Evolutionary conservation across 108 stramenopile species (phyloP).

Genomic region (Schizochytrium sp.): DNA sequence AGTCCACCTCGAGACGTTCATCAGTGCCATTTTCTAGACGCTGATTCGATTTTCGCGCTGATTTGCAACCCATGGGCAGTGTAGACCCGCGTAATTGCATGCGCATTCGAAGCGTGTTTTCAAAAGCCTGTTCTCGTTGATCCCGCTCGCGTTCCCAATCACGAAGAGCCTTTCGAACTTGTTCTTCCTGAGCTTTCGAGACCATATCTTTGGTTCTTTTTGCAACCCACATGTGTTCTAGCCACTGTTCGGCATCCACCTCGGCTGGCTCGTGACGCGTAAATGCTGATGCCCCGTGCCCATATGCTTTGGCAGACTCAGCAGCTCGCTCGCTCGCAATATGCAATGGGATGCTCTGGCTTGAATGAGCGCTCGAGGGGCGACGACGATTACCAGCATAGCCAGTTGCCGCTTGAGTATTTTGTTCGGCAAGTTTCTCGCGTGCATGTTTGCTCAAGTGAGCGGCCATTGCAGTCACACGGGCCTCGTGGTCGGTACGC

Average conservation of each 20-base stretch:
- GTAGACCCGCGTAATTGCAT: background rate
- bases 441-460: background rate
- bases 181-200: background rate
- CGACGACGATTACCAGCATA: background rate
- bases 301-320: background rate
- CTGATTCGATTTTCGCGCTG: background rate
- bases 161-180: background rate
- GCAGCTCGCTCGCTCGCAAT: background rate
- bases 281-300: background rate
- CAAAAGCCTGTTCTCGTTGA: background rate
- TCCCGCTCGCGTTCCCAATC: background rate
- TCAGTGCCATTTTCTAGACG: background rate
- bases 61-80: background rate
- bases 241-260: constrained; percentile 10
- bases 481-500: background rate
- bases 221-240: constrained; percentile 11
- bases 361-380: background rate
- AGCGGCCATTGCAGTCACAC: background rate
- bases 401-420: background rate
- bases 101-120: background rate
- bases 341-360: background rate
- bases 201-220: constrained; percentile 8
- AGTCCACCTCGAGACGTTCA: background rate
- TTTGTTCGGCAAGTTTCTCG: background rate
- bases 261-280: background rate